Conservation (phyloP, 495 filamentous ascomycete species). For the Tuber borchii region DNA sequence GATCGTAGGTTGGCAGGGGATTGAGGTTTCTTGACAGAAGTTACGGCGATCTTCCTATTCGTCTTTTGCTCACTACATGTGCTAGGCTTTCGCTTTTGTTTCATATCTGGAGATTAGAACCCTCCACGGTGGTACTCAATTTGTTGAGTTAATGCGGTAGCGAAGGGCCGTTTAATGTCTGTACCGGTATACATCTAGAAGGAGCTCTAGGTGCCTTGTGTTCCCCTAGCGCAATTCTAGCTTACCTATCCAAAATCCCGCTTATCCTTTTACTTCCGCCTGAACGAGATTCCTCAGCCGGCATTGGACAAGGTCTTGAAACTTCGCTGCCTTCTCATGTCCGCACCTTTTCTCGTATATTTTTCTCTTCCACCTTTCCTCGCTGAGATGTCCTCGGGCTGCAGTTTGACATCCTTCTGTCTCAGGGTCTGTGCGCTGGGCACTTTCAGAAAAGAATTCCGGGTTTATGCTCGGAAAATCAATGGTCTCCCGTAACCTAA, state of each 20-base stretch:
- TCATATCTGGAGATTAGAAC: no score
- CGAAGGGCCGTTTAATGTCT: slow-evolving; percentile 11
- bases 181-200: slow-evolving; percentile 20
- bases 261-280: slow-evolving; percentile 9
- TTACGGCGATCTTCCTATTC: no score
- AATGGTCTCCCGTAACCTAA: slow-evolving; percentile 17
- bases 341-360: slow-evolving; percentile 6
- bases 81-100: no score
- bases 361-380: not conserved
- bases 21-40: no score
- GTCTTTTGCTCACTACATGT: no score
- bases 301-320: slow-evolving; percentile 6
- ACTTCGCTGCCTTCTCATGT: slow-evolving; percentile 15
- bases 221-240: not conserved
- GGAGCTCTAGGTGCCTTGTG: slow-evolving; percentile 16
- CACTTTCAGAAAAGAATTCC: slow-evolving; percentile 20
- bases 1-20: no score
- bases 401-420: not conserved
- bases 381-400: not conserved
- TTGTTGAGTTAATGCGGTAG: not conserved
- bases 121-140: no score
- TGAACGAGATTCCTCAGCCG: slow-evolving; percentile 8
- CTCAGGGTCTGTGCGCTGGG: slow-evolving; percentile 26
- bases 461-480: slow-evolving; percentile 18
- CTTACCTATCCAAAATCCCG: slow-evolving; percentile 15